phyloP scores from a whole-genome alignment of 1,284 basidiomycete species.

The Stygiomarasmius scandens region DNA sequence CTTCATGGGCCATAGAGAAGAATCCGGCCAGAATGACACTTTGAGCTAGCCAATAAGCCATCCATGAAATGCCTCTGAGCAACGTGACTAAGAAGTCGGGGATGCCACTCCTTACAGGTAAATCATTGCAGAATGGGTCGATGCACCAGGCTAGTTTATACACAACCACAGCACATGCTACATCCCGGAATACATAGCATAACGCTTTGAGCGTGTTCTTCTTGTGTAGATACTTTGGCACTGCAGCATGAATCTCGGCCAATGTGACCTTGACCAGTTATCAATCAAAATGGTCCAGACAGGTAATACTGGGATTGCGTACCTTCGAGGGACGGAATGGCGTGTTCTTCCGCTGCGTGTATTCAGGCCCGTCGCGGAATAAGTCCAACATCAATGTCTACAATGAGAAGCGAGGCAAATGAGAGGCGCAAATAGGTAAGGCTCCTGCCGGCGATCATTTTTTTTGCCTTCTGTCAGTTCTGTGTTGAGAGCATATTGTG shows the following conservation, averaged over 20 bases:
- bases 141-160: constrained; percentile 6
- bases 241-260: constrained; percentile 8
- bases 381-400: constrained; percentile 2
- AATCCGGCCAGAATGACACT: constrained; percentile 9
- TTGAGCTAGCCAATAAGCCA: constrained; percentile 11
- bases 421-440: too few relatives aligned
- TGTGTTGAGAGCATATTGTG: too few relatives aligned
- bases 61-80: constrained; percentile 4
- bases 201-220: constrained; percentile 12
- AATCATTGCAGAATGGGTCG: not conserved
- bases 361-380: constrained; percentile 8
- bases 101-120: not conserved
- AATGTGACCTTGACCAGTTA: constrained; percentile 5
- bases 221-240: constrained; percentile 7
- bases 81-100: not conserved
- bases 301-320: not conserved
- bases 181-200: constrained; percentile 5
- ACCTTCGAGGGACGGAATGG: constrained; percentile 7
- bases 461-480: too few relatives aligned
- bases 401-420: too few relatives aligned
- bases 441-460: too few relatives aligned
- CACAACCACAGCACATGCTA: constrained; percentile 1
- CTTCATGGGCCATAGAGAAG: constrained; percentile 14
- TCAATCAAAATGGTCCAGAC: not conserved
- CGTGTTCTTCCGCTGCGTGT: not conserved